Evolutionary conservation across 1,139 yeast species (phyloP).

Genomic region (Yamadazyma aaseri): DNA sequence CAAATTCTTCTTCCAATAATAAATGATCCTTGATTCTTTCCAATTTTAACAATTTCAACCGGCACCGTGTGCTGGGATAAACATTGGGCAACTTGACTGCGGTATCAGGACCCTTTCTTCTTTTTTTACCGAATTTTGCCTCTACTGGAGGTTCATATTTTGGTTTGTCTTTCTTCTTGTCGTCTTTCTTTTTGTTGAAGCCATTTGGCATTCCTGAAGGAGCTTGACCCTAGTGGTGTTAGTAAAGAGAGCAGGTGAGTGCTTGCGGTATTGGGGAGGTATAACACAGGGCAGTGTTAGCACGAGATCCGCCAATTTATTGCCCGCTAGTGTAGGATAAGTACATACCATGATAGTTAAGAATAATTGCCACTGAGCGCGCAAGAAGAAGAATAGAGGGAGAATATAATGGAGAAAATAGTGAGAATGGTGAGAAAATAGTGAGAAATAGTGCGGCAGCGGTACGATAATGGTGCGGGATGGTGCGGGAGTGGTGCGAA

Average conservation of each 20-base stretch:
- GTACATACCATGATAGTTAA: slow-evolving; percentile 1
- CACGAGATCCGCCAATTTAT: not conserved
- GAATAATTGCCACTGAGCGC: slow-evolving; percentile 1
- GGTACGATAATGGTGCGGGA: no score
- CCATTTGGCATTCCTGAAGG: slow-evolving; percentile 67
- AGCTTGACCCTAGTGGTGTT: slow-evolving; percentile 62
- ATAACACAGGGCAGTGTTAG: no score
- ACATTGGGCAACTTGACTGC: slow-evolving; percentile 85
- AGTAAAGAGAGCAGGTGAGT: no score
- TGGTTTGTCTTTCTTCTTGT: slow-evolving; percentile 81
- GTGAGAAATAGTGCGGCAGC: no score
- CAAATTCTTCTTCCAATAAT: slow-evolving; percentile 93
- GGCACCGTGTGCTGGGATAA: slow-evolving; percentile 91
- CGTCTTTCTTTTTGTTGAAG: slow-evolving; percentile 66
- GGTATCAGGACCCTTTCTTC: slow-evolving; percentile 90
- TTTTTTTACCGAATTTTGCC: slow-evolving; percentile 86
- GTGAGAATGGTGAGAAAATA: no score
- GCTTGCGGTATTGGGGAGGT: no score
- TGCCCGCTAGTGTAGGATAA: no score
- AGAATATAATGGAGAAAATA: no score
- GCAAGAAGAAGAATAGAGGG: not conserved
- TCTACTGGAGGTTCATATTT: slow-evolving; percentile 98
- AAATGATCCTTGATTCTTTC: slow-evolving; percentile 97
- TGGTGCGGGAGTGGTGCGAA: no score
- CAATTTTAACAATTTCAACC: slow-evolving; percentile 82